phyloP scores from a whole-genome alignment of 179 eudicot species.

The Spinacia oleracea region DNA sequence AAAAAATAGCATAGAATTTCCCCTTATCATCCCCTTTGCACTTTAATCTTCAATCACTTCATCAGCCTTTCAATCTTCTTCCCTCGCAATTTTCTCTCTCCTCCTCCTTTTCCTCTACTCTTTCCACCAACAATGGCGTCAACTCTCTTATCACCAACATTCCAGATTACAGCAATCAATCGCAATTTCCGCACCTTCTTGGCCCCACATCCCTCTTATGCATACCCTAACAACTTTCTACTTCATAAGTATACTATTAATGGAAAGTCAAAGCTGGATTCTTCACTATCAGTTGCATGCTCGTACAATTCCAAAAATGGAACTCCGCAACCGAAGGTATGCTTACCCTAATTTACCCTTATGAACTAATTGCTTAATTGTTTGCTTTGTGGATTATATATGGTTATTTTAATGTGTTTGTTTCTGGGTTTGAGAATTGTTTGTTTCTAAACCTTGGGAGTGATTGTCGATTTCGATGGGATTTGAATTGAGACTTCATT shows the following conservation, averaged over 20 bases:
- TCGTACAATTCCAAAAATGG: conserved; percentile 35
- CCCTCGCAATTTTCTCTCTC: not conserved
- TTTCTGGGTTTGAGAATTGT: not conserved
- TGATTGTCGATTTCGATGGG: not conserved
- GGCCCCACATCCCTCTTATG: not conserved
- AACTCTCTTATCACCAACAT: not conserved
- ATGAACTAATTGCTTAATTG: not conserved
- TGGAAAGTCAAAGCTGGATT: conserved; percentile 14
- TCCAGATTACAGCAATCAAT: not conserved
- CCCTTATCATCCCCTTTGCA: not conserved
- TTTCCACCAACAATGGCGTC: conserved; percentile 13
- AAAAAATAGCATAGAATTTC: not conserved
- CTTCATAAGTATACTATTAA: not conserved
- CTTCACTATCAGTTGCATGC: conserved; percentile 21
- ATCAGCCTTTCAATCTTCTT: not conserved
- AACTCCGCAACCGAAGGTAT: conserved; percentile 32
- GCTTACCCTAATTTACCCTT: not conserved
- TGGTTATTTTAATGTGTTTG: not conserved
- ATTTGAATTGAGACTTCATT: not conserved
- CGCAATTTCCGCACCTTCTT: not conserved
- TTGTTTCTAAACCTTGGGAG: not conserved
- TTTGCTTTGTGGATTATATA: not conserved
- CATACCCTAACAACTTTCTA: conserved; percentile 1
- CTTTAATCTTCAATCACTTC: not conserved
- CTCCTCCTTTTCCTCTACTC: not conserved